Evolutionary conservation across 2,329 filamentous ascomycete genomes (phyloP), one percentile per base, ranked within the genome.

Genomic region (Plectosphaerella cucumerina): DNA sequence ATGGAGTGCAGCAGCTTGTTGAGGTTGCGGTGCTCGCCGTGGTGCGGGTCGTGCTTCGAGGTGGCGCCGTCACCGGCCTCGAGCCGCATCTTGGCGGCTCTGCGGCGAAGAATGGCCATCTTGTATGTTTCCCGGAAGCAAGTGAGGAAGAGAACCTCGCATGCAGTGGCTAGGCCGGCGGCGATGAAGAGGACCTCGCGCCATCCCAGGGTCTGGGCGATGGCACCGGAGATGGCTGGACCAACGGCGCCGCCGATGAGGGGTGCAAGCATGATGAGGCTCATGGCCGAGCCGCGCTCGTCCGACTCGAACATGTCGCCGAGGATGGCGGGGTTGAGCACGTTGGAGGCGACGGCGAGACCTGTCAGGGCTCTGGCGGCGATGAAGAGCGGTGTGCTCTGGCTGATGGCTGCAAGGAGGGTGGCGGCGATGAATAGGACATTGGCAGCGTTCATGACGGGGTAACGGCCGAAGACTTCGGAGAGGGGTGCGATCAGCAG

Each of bases 81-180:
- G 18, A 33, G 42, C 11, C 64, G 60, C 51, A 67, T 52, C 42
- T 59, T 60, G 18, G 61, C 62, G 6, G 67, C 76, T 48, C 72
- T 66, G 3, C 69, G 68, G 42, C 71, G 63, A 41, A 85, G 63
- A 44, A 86, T 81, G 1, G 73, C 66, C 39, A 82, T 72, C 58
- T 76, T 78, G 64, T 86, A 86, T 12, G 84, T 86, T 66, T 87
- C 84, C 6, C 73, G 66, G 58, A 80, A 82, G 58, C 67, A 74
- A 1, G 66, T 65, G 8, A 84, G 60, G 54, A 84, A 79, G 4
- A 74, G 46, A 0, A 79, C 31, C 61, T 81, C 79, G 54, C 75
- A 80, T 2, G 69, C 54, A 6, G 68, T 61, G 1, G 80, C 76
- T 23, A 84, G 59, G 0, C 58, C 68, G 2, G 71, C 74, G 9